phyloP scores from a whole-genome alignment of 345 rosid genomes.

The Alliaria petiolata region DNA sequence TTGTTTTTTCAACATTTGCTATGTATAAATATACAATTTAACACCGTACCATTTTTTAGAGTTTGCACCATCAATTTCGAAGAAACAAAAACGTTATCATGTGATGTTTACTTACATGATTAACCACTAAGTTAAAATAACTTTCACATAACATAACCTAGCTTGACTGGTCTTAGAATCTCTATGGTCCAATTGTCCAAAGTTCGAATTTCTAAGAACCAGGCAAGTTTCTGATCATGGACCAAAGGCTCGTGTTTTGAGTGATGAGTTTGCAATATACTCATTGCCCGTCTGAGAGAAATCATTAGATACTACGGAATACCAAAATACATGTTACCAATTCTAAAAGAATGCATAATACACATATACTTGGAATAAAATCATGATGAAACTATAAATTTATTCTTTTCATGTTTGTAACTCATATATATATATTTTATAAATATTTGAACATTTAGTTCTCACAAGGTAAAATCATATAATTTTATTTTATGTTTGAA shows the following conservation, averaged over 20 bases:
- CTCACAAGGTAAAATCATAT: neutral
- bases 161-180: neutral
- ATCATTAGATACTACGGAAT: neutral
- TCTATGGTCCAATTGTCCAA: neutral
- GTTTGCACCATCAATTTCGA: neutral
- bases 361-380: neutral
- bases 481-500: neutral
- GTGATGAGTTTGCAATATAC: slow-evolving; percentile 10
- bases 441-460: neutral
- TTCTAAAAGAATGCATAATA: neutral
- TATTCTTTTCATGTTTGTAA: neutral
- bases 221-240: slow-evolving; percentile 5
- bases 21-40: neutral
- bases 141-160: neutral
- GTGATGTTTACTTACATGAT: neutral
- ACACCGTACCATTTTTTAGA: neutral
- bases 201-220: neutral
- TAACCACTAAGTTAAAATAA: neutral
- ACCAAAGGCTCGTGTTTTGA: slow-evolving; percentile 3
- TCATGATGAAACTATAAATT: neutral
- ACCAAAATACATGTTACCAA: neutral
- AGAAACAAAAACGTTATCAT: neutral
- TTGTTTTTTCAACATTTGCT: no score
- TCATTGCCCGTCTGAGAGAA: neutral
- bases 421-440: neutral